Conservation (phyloP, 202 grass and related monocot genomes). For the Dendrocalamus latiflorus region DNA sequence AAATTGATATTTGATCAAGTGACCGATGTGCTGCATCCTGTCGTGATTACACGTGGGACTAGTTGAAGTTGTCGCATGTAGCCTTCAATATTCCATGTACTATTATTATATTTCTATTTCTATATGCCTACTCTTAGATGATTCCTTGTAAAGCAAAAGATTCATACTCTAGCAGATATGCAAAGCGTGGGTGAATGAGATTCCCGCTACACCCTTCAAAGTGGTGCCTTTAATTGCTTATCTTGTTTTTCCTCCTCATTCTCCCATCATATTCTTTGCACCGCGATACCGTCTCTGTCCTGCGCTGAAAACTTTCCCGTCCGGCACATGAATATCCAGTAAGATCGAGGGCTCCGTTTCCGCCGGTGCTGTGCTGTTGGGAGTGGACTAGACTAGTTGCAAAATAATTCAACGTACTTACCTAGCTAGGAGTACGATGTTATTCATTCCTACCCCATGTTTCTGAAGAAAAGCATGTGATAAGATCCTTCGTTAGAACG, state of each 20-base stretch:
- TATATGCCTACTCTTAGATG: background rate
- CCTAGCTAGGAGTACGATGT: background rate
- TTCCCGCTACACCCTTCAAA: slow-evolving; percentile 19
- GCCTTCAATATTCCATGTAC: background rate
- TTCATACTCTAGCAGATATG: slow-evolving; percentile 20
- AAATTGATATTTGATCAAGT: background rate
- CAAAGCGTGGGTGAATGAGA: slow-evolving; percentile 25
- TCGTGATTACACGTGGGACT: background rate
- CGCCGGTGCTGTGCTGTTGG: background rate
- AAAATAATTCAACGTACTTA: background rate
- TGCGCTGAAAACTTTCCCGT: background rate
- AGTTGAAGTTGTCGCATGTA: background rate
- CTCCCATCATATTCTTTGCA: background rate
- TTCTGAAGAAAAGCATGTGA: background rate
- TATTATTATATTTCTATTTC: background rate
- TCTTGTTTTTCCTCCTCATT: slow-evolving; percentile 10
- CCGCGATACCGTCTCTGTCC: background rate
- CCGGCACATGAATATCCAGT: slow-evolving; percentile 12
- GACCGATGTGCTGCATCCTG: background rate
- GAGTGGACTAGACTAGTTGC: background rate
- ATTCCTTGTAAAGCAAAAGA: slow-evolving; percentile 30
- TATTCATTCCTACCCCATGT: background rate
- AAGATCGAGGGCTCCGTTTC: background rate
- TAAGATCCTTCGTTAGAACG: background rate
- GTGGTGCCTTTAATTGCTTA: slow-evolving; percentile 4